A percentile compares a stretch with the other conserved stretches of the same genome.
Conservation (phyloP, 2,329 filamentous ascomycete species). For the Aciculosporium take region DNA sequence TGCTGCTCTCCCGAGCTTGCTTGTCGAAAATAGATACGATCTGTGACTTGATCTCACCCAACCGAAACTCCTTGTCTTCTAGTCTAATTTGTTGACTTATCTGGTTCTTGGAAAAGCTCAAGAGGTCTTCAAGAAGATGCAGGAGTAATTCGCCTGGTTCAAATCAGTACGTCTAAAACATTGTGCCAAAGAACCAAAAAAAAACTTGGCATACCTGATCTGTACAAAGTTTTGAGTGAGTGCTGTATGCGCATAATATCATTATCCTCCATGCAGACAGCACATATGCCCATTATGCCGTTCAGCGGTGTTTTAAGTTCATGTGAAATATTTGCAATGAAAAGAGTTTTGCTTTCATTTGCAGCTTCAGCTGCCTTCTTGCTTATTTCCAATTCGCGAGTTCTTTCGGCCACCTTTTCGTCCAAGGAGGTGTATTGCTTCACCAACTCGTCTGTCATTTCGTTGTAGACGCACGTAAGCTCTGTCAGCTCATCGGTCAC, state of each 20-base stretch:
- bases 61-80: slow-evolving; percentile 71
- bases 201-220: slow-evolving; percentile 13
- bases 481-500: slow-evolving; percentile 79
- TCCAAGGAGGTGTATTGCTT: slow-evolving; percentile 78
- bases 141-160: slow-evolving; percentile 52
- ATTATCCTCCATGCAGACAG: slow-evolving; percentile 84
- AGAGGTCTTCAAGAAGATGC: slow-evolving; percentile 73
- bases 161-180: not conserved
- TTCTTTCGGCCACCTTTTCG: slow-evolving; percentile 70
- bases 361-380: slow-evolving; percentile 90
- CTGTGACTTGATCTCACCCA: slow-evolving; percentile 75
- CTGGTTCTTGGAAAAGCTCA: slow-evolving; percentile 92
- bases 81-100: slow-evolving; percentile 71
- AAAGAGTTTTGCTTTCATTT: slow-evolving; percentile 92
- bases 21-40: slow-evolving; percentile 79
- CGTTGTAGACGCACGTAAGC: slow-evolving; percentile 73
- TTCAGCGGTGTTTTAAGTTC: slow-evolving; percentile 90
- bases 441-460: slow-evolving; percentile 81
- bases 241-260: slow-evolving; percentile 65
- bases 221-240: slow-evolving; percentile 77
- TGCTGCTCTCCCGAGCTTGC: slow-evolving; percentile 66
- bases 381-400: slow-evolving; percentile 70
- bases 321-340: slow-evolving; percentile 85
- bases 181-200: not conserved
- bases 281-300: slow-evolving; percentile 87